These are phyloP conservation scores for Trichoderma koningiopsis DNA, from an alignment of 2,329 filamentous ascomycete genomes.

Conservation along the genomic window DNA sequence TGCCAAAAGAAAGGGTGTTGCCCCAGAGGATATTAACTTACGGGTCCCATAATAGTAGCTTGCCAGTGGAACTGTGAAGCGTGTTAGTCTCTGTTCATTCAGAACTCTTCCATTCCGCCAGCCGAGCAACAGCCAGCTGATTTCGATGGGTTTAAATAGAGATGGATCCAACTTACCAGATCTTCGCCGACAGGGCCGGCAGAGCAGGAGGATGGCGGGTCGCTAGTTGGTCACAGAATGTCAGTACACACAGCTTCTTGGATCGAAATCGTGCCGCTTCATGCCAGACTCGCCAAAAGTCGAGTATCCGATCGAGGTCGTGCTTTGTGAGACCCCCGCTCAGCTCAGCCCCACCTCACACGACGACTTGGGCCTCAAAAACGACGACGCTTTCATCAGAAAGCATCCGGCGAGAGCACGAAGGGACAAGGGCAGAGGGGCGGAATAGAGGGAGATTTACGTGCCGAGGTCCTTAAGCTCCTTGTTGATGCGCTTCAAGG, in stretches of 20 bases:
- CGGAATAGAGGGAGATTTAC: slow-evolving; percentile 50
- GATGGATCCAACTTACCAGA: slow-evolving; percentile 70
- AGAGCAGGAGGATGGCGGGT: slow-evolving; percentile 98
- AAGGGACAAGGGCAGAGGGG: slow-evolving; percentile 18
- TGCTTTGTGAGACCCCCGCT: slow-evolving; percentile 29
- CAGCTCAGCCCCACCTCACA: slow-evolving; percentile 23
- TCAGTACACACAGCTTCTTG: slow-evolving; percentile 29
- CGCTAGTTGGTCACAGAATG: slow-evolving; percentile 56
- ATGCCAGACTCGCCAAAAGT: slow-evolving; percentile 1
- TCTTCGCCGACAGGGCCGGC: slow-evolving; percentile 96
- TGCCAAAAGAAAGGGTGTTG: neutral
- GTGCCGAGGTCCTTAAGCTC: slow-evolving; percentile 87
- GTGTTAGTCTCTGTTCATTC: slow-evolving; percentile 32
- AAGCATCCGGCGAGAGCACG: slow-evolving; percentile 29
- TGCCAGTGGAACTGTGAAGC: slow-evolving; percentile 93
- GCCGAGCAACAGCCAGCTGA: neutral
- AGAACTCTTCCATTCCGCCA: neutral
- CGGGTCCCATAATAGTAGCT: slow-evolving; percentile 99
- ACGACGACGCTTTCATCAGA: slow-evolving; percentile 20
- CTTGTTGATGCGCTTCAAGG: slow-evolving; percentile 94
- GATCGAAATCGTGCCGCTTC: neutral
- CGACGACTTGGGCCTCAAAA: slow-evolving; percentile 21
- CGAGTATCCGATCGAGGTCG: slow-evolving; percentile 3
- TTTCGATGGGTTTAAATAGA: slow-evolving; percentile 3
- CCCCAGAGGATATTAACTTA: slow-evolving; percentile 54